Percentiles rank a stretch among this genome's conserved stretches.
These are phyloP conservation scores for Alternaria consortialis DNA, from an alignment of 2,329 filamentous ascomycete species.

Conservation along the genomic window DNA sequence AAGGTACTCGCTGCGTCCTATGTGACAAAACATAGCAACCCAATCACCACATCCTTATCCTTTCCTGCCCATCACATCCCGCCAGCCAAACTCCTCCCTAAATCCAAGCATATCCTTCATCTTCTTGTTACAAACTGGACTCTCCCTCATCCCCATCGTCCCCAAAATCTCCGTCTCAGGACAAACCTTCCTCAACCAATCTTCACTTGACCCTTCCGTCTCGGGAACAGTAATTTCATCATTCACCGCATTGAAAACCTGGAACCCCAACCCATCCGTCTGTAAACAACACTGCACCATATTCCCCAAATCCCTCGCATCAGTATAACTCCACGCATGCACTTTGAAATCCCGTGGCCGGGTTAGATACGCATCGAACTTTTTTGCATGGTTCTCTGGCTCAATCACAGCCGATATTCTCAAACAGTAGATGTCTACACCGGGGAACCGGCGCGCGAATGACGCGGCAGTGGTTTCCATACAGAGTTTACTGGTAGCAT, in stretches of 20 bases:
- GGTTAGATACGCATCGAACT: constrained; percentile 59
- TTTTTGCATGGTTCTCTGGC: constrained; percentile 63
- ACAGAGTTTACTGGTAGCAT: constrained; percentile 67
- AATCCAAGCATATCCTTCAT: constrained; percentile 66
- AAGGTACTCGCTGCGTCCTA: not conserved
- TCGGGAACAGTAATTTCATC: constrained; percentile 61
- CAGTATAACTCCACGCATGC: constrained; percentile 69
- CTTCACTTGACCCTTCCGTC: constrained; percentile 52
- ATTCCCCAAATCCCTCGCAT: constrained; percentile 67
- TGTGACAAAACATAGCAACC: too few relatives aligned
- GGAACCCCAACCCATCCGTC: constrained; percentile 65
- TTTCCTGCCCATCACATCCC: constrained; percentile 18
- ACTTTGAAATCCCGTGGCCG: constrained; percentile 61
- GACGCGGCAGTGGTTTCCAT: constrained; percentile 64
- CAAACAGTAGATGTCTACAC: constrained; percentile 66
- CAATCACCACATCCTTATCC: not conserved
- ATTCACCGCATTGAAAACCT: constrained; percentile 71
- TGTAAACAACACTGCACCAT: constrained; percentile 65
- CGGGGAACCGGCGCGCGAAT: constrained; percentile 62
- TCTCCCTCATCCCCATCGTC: constrained; percentile 64
- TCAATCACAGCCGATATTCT: constrained; percentile 68
- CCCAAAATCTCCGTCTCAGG: constrained; percentile 61
- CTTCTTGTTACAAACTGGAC: constrained; percentile 67
- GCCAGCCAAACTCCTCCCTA: constrained; percentile 65
- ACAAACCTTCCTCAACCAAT: constrained; percentile 60